Evolutionary conservation across 805 yeast species (phyloP), one percentile per base, ranked within the genome.

Genomic region (Kuraishia capsulata): DNA sequence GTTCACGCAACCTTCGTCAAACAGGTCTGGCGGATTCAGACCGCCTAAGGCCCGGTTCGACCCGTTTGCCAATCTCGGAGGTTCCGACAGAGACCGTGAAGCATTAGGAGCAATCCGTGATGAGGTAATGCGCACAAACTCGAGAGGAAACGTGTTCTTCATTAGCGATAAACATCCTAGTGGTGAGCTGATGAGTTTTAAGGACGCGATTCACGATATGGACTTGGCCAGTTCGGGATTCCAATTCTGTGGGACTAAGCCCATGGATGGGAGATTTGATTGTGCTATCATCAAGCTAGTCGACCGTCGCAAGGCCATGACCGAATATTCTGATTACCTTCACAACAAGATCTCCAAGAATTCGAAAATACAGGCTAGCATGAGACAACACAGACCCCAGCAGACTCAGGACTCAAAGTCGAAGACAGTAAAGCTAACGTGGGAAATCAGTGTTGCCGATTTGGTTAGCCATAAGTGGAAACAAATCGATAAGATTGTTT

Each of bases 21-120:
- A 23, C 26, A 23, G 26, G 26, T 11, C 8, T 8, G 8, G 10
- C 26, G 11, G 10, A 11, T n/a, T n/a, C n/a, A n/a, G n/a, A n/a
- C 26, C 26, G 11, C 11, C 8, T 11, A 23, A 23, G 26, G 26
- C 26, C 26, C 8, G 26, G 11, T 11, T 8, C 10, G 31, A 28
- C 14, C 17, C 31, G 17, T 11, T 28, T 14, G 31, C 31, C 31
- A 11, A 11, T 5, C 17, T 28, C 17, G 31, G 17, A 6, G 62
- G 62, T 6, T 49, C 57, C 6, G 43, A 46, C 11, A 44, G 52
- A 23, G 60, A 56, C 35, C 45, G 42, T 32, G 52, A 48, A n/a
- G 55, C 61, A 16, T 43, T 53, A 3, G 46, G 47, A 29, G 39
- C 48, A 9, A 43, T 54, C 5, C 36, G 53, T 1, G 28, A 39